Percentiles rank a stretch among this genome's conserved stretches.
Evolutionary conservation across 441 rosid genomes (phyloP).

Genomic region (Croton laevigatus): DNA sequence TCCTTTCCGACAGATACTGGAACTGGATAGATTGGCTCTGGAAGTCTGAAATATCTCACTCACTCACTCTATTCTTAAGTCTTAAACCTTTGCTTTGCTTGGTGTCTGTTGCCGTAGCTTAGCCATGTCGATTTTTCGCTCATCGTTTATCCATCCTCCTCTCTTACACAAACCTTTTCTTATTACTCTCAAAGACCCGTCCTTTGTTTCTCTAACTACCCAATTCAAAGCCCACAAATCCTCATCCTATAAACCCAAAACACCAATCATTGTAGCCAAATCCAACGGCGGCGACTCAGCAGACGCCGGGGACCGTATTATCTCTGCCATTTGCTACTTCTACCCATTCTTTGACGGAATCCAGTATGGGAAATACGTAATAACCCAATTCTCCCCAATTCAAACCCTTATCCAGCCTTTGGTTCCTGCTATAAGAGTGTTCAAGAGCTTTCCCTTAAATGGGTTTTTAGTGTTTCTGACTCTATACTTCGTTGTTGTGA

Average conservation of each 20-base stretch:
- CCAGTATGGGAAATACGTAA: slow-evolving; percentile 78
- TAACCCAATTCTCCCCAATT: slow-evolving; percentile 61
- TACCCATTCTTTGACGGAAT: slow-evolving; percentile 90
- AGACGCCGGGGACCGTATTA: slow-evolving; percentile 70
- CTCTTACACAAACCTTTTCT: slow-evolving; percentile 11
- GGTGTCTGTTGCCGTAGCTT: slow-evolving; percentile 3
- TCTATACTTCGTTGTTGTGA: slow-evolving; percentile 85
- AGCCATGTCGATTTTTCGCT: slow-evolving; percentile 40
- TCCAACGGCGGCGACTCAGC: slow-evolving; percentile 57
- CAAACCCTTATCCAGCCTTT: slow-evolving; percentile 70
- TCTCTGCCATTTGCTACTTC: slow-evolving; percentile 84
- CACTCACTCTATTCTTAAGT: too few relatives aligned
- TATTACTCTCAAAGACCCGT: slow-evolving; percentile 27
- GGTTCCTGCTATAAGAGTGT: slow-evolving; percentile 72
- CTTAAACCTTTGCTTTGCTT: too few relatives aligned
- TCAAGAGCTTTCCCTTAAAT: slow-evolving; percentile 83
- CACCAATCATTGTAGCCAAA: slow-evolving; percentile 30
- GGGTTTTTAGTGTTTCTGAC: slow-evolving; percentile 79
- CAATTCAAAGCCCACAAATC: slow-evolving; percentile 8
- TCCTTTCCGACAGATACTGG: background rate
- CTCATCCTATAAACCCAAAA: slow-evolving; percentile 11
- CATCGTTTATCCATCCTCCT: slow-evolving; percentile 14
- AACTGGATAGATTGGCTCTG: too few relatives aligned
- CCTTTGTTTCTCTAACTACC: slow-evolving; percentile 25
- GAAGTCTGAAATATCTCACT: too few relatives aligned